Percentiles rank a stretch among this genome's conserved stretches.
Conservation (phyloP, 805 yeast species). For the Alloascoidea hylecoeti region DNA sequence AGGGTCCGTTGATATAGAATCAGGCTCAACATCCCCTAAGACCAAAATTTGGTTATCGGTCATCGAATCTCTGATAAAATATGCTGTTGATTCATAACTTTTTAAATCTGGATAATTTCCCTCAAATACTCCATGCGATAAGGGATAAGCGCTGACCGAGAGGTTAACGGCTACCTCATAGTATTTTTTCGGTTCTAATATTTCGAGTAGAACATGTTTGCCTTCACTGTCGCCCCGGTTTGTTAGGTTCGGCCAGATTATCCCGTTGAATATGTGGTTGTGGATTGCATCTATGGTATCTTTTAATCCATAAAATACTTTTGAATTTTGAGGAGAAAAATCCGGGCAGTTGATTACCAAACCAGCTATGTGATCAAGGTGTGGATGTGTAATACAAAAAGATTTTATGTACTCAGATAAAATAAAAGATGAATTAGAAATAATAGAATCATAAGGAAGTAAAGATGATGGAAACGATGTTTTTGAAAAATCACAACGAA, state of each 20-base stretch:
- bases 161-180: slow-evolving; percentile 7
- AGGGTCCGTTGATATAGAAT: slow-evolving; percentile 25
- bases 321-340: slow-evolving; percentile 20
- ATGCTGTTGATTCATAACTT: slow-evolving; percentile 42
- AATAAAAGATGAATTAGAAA: slow-evolving; percentile 12
- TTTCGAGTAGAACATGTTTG: slow-evolving; percentile 5
- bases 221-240: slow-evolving; percentile 11
- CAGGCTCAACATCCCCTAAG: slow-evolving; percentile 83
- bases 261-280: slow-evolving; percentile 52
- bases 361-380: slow-evolving; percentile 66
- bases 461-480: slow-evolving; percentile 7
- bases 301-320: slow-evolving; percentile 36
- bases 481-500: slow-evolving; percentile 1
- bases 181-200: slow-evolving; percentile 1
- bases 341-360: slow-evolving; percentile 61
- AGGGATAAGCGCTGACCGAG: slow-evolving; percentile 8
- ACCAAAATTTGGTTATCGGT: slow-evolving; percentile 30
- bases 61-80: slow-evolving; percentile 27
- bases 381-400: slow-evolving; percentile 58
- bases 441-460: slow-evolving; percentile 5
- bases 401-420: slow-evolving; percentile 12
- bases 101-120: slow-evolving; percentile 24
- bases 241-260: slow-evolving; percentile 67
- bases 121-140: slow-evolving; percentile 17
- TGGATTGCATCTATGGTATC: slow-evolving; percentile 38